A percentile compares a stretch with the other conserved stretches of the same genome.
phyloP scores from a whole-genome alignment of 2,329 filamentous ascomycete species.

The Cytospora paraplurivora region DNA sequence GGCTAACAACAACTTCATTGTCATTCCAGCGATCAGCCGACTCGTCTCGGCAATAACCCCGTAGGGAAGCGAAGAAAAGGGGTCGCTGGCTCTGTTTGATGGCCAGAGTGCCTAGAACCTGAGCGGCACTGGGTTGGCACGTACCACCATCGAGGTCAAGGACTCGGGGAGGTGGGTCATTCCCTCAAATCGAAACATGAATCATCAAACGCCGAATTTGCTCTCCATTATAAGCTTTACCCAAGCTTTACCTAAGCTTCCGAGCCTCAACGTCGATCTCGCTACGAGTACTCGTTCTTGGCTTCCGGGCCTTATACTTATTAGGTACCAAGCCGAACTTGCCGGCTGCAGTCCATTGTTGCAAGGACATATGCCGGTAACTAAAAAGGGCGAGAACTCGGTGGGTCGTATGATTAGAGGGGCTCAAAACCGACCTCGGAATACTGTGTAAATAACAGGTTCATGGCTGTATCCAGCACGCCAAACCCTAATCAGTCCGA shows the following conservation, averaged over 20 bases:
- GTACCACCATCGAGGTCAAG: no score
- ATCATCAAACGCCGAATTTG: neutral
- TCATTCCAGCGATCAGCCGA: no score
- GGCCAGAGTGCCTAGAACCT: no score
- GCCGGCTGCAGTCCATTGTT: no score
- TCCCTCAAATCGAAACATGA: neutral
- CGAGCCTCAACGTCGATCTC: neutral
- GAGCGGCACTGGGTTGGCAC: no score
- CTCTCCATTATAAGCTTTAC: neutral
- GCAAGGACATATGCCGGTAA: neutral
- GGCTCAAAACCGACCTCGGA: no score
- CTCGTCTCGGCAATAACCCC: no score
- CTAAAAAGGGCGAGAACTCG: neutral
- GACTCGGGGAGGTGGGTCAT: no score
- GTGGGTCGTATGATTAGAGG: neutral
- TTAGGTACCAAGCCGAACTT: neutral
- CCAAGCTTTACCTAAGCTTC: neutral
- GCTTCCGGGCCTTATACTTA: neutral
- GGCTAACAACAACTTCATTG: no score
- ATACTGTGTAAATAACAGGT: neutral
- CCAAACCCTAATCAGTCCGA: neutral
- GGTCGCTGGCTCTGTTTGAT: no score
- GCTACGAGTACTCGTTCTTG: neutral
- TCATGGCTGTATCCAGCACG: neutral
- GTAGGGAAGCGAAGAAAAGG: no score